Conservation (phyloP, 2,329 filamentous ascomycete genomes). For the Leptosphaerulina australis region DNA sequence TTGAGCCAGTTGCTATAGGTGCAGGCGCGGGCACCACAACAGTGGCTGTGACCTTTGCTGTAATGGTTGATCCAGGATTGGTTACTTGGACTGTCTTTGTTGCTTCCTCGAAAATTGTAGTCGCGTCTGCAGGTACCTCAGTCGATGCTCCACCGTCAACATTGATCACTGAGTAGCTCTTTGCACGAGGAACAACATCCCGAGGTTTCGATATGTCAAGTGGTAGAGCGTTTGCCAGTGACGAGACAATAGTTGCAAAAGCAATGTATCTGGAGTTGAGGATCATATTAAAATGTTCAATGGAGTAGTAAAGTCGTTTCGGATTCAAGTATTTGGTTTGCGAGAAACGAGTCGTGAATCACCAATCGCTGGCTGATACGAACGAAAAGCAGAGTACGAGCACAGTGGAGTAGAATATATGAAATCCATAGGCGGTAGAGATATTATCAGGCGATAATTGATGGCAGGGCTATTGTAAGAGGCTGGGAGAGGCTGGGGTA, state of each 20-base stretch:
- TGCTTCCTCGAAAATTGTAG: conserved; percentile 29
- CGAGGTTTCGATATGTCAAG: conserved; percentile 28
- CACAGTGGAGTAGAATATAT: conserved; percentile 13
- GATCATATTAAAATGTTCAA: conserved; percentile 34
- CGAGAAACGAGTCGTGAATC: neutral
- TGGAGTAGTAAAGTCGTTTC: neutral
- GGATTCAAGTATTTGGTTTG: neutral
- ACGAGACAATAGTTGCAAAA: conserved; percentile 31
- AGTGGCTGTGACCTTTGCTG: conserved; percentile 33
- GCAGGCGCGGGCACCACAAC: conserved; percentile 19
- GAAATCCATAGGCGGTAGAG: conserved; percentile 14
- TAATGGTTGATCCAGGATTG: conserved; percentile 30
- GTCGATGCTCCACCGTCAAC: conserved; percentile 46
- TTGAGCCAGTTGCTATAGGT: conserved; percentile 21
- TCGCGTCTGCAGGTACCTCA: conserved; percentile 25
- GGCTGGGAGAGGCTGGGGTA: conserved; percentile 14
- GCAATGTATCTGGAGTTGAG: conserved; percentile 30
- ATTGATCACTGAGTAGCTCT: conserved; percentile 49
- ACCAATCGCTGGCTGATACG: conserved; percentile 6
- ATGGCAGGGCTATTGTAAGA: conserved; percentile 10
- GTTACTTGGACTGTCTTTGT: conserved; percentile 39
- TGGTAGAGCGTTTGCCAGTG: conserved; percentile 32
- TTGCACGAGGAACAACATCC: conserved; percentile 32
- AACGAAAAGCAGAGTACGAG: conserved; percentile 3
- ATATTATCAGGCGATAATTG: conserved; percentile 5